A percentile compares a stretch with the other conserved stretches of the same genome.
phyloP scores from a whole-genome alignment of 371 early-diverging fungal genomes.

The Chytridium lagenaria region DNA sequence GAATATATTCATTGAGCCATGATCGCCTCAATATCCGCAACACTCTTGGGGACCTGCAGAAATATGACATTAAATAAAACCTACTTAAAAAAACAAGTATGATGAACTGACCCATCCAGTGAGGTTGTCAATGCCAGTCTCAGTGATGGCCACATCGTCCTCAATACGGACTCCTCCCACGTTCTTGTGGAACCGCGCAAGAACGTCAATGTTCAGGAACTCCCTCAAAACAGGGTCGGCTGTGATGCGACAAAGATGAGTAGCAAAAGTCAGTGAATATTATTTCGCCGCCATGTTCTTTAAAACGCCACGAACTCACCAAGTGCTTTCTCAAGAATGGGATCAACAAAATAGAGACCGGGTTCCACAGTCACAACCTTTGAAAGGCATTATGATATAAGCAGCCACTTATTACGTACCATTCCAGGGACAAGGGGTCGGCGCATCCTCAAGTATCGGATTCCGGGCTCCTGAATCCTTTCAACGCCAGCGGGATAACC shows the following conservation, averaged over 20 bases:
- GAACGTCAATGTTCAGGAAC: constrained; percentile 73
- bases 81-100: not conserved
- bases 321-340: constrained; percentile 48
- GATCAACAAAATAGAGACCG: constrained; percentile 66
- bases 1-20: too few relatives aligned
- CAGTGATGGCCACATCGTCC: constrained; percentile 74
- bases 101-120: constrained; percentile 47
- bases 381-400: not conserved
- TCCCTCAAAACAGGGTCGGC: constrained; percentile 63
- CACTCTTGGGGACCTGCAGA: constrained; percentile 38
- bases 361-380: constrained; percentile 89
- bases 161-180: constrained; percentile 96
- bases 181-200: constrained; percentile 67
- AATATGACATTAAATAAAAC: not conserved
- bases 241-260: constrained; percentile 37
- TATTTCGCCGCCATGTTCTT: too few relatives aligned
- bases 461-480: constrained; percentile 81
- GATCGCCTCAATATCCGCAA: constrained; percentile 50
- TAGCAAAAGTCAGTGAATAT: not conserved
- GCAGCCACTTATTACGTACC: constrained; percentile 40
- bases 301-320: constrained; percentile 14
- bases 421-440: constrained; percentile 78
- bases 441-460: constrained; percentile 86
- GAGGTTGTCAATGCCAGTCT: constrained; percentile 49
- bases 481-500: constrained; percentile 83